Evolutionary conservation across 805 yeast species (phyloP).

Genomic region (Wickerhamia fluorescens): DNA sequence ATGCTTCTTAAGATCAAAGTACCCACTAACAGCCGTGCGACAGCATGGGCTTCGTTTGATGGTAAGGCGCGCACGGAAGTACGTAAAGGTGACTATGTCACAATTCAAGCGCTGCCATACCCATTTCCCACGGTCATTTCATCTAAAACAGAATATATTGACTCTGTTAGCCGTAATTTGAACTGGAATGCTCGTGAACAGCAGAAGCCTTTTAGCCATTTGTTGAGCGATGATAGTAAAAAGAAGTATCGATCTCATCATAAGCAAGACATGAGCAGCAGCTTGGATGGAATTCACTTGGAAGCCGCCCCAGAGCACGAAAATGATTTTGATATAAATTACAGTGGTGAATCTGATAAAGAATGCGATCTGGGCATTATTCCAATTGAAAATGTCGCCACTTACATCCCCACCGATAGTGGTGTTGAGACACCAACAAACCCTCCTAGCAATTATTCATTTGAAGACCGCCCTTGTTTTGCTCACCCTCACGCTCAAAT

Average conservation of each 20-base stretch:
- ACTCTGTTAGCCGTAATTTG: conserved; percentile 74
- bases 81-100: conserved; percentile 74
- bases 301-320: conserved; percentile 10
- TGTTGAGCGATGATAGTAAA: conserved; percentile 44
- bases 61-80: conserved; percentile 85
- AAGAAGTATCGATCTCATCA: too few species aligned
- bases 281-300: conserved; percentile 9
- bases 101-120: conserved; percentile 77
- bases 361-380: too few species aligned
- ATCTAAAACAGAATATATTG: conserved; percentile 70
- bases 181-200: conserved; percentile 92
- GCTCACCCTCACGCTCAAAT: too few species aligned
- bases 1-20: conserved; percentile 78
- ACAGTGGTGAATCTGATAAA: conserved; percentile 26
- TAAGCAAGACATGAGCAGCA: too few species aligned
- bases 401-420: too few species aligned
- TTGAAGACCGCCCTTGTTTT: too few species aligned
- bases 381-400: too few species aligned
- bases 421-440: too few species aligned
- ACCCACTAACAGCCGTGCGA: conserved; percentile 69
- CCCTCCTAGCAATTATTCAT: too few species aligned
- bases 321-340: conserved; percentile 30
- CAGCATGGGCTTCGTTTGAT: conserved; percentile 97
- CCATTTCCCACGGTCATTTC: conserved; percentile 91
- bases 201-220: conserved; percentile 72